These are phyloP conservation scores for Pythium rishiriense DNA, from an alignment of 352 stramenopile species.

Conservation along the genomic window DNA sequence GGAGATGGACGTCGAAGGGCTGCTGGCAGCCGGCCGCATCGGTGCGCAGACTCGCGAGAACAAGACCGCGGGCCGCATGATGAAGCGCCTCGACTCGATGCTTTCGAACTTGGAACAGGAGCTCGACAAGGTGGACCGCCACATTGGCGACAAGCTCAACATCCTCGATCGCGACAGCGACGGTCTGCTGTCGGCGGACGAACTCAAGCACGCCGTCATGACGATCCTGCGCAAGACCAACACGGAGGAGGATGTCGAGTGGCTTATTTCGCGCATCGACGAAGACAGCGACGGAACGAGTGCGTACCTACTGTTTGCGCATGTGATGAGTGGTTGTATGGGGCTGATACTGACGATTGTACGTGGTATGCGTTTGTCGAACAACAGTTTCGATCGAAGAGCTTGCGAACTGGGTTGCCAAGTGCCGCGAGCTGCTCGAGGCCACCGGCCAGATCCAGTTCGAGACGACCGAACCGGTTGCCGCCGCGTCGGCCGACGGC, in stretches of 20 bases:
- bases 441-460: conserved; percentile 75
- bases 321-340: conserved; percentile 5
- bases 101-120: conserved; percentile 93
- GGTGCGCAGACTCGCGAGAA: conserved; percentile 81
- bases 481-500: conserved; percentile 19
- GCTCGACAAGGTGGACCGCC: conserved; percentile 93
- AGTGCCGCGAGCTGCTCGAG: conserved; percentile 89
- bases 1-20: conserved; percentile 86
- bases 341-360: not conserved
- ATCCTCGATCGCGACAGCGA: conserved; percentile 97
- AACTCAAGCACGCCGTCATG: conserved; percentile 95
- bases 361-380: conserved; percentile 31
- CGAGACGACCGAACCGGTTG: conserved; percentile 29
- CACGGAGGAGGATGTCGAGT: conserved; percentile 94
- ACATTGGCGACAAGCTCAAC: conserved; percentile 98
- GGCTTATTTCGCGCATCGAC: conserved; percentile 93
- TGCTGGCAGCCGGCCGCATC: conserved; percentile 79
- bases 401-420: conserved; percentile 86
- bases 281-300: conserved; percentile 89
- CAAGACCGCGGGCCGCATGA: conserved; percentile 90
- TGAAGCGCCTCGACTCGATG: conserved; percentile 93
- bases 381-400: conserved; percentile 90
- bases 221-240: conserved; percentile 94
- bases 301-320: conserved; percentile 35
- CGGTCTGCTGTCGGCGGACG: conserved; percentile 93